These are phyloP conservation scores for Penicillium sumatraense DNA, from an alignment of 2,329 filamentous ascomycete genomes.

Conservation along the genomic window DNA sequence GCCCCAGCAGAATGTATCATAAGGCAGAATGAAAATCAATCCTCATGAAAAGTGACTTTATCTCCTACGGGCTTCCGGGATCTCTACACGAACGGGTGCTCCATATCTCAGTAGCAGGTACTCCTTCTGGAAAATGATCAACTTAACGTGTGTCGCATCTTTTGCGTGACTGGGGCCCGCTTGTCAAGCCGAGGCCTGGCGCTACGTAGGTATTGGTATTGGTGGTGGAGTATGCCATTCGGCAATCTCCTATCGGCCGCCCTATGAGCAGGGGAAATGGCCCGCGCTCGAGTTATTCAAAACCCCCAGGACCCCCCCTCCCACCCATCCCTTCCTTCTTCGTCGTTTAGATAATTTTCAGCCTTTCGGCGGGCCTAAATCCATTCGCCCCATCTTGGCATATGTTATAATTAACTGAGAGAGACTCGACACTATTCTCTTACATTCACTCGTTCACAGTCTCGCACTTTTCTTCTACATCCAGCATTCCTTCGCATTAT, in stretches of 20 bases:
- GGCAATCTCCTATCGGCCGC: constrained; percentile 16
- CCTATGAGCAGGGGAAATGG: constrained; percentile 2
- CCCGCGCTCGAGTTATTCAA: constrained; percentile 15
- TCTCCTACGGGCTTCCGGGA: constrained; percentile 2
- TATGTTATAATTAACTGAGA: constrained; percentile 2
- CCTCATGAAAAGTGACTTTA: constrained; percentile 4
- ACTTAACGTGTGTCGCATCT: neutral
- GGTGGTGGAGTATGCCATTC: constrained; percentile 11
- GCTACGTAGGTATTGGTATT: constrained; percentile 3
- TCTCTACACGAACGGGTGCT: constrained; percentile 4
- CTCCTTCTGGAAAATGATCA: constrained; percentile 16
- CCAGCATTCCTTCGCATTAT: constrained; percentile 11
- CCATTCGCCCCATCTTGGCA: constrained; percentile 12
- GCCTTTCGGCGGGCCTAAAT: constrained; percentile 1
- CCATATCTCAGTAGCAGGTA: neutral
- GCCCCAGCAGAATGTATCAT: neutral
- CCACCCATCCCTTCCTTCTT: constrained; percentile 9
- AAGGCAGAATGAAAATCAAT: neutral
- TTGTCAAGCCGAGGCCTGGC: constrained; percentile 12
- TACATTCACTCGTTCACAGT: constrained; percentile 10
- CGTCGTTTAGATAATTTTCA: constrained; percentile 9
- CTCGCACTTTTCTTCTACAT: neutral
- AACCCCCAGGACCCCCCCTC: constrained; percentile 15
- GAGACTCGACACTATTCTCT: neutral
- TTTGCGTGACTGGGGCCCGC: constrained; percentile 3